Percentiles rank a stretch among this genome's conserved stretches.
Evolutionary conservation across 176 grass and related monocot genomes (phyloP).

Genomic region (Musa acuminata): DNA sequence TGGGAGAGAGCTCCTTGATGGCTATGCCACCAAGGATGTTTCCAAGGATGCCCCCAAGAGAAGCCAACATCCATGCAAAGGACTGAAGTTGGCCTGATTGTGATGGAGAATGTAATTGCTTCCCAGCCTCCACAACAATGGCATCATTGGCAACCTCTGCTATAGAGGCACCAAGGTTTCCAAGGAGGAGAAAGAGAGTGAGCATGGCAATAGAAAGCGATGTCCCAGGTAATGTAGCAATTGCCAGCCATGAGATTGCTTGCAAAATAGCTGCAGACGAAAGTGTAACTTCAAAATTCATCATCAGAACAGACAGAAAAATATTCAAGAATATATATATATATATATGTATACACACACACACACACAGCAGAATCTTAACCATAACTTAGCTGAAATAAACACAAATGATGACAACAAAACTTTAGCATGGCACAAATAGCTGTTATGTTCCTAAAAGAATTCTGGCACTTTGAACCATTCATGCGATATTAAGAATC

Average conservation of each 20-base stretch:
- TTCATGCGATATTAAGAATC: no score
- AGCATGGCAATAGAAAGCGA: slow-evolving; percentile 52
- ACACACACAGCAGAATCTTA: no score
- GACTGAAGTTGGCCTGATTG: slow-evolving; percentile 73
- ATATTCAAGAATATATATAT: no score
- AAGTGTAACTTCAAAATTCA: background rate
- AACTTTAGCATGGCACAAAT: no score
- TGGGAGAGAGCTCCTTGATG: slow-evolving; percentile 57
- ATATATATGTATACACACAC: no score
- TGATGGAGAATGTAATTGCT: slow-evolving; percentile 36
- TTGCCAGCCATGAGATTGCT: slow-evolving; percentile 82
- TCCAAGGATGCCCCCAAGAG: slow-evolving; percentile 72
- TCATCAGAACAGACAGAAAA: background rate
- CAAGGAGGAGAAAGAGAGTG: slow-evolving; percentile 79
- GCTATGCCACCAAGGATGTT: slow-evolving; percentile 85
- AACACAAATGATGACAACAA: no score
- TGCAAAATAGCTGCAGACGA: slow-evolving; percentile 73
- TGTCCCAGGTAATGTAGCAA: slow-evolving; percentile 43
- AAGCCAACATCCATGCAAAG: slow-evolving; percentile 78
- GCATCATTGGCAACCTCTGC: slow-evolving; percentile 98
- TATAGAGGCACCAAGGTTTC: slow-evolving; percentile 92
- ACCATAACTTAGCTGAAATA: no score
- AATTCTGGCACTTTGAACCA: no score
- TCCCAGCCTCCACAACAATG: slow-evolving; percentile 76
- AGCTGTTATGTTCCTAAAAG: no score